A percentile compares a stretch with the other conserved stretches of the same genome.
These are phyloP conservation scores for Pleurotus cornucopiae DNA, from an alignment of 768 basidiomycete genomes.

Conservation along the genomic window DNA sequence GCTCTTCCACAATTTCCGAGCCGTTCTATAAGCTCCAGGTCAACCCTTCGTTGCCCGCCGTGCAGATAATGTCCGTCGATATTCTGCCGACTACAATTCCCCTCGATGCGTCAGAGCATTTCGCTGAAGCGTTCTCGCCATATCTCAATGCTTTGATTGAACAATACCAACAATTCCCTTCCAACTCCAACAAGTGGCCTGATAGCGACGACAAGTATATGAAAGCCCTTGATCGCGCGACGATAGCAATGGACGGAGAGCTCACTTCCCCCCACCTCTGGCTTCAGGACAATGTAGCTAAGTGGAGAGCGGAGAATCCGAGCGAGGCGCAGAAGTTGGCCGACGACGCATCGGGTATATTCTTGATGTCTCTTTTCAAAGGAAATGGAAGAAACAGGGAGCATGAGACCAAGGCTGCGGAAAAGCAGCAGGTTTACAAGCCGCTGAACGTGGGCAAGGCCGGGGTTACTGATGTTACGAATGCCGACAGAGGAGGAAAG, in stretches of 20 bases:
- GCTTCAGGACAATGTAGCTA: conserved; percentile 50
- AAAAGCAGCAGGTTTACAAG: no score
- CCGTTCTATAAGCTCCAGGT: conserved; percentile 63
- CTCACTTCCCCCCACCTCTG: conserved; percentile 51
- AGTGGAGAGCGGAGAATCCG: conserved; percentile 28
- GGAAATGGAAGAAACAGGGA: neutral
- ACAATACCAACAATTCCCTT: conserved; percentile 21
- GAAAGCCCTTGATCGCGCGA: conserved; percentile 63
- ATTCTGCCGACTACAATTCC: conserved; percentile 87
- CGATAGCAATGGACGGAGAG: conserved; percentile 57
- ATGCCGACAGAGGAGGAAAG: conserved; percentile 9
- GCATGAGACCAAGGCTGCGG: neutral
- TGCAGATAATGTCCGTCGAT: conserved; percentile 85
- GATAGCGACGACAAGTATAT: conserved; percentile 13
- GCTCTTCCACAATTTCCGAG: conserved; percentile 70
- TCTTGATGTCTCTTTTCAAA: neutral
- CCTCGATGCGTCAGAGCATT: conserved; percentile 74
- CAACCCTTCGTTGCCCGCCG: conserved; percentile 44
- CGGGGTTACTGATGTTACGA: neutral
- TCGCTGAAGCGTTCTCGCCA: conserved; percentile 61
- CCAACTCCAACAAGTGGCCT: conserved; percentile 8
- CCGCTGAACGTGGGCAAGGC: no score
- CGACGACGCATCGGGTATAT: neutral
- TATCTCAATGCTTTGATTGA: conserved; percentile 61
- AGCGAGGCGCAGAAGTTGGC: neutral